Evolutionary conservation across 2,329 filamentous ascomycete genomes (phyloP).

Genomic region (Pseudogymnoascus sp.): DNA sequence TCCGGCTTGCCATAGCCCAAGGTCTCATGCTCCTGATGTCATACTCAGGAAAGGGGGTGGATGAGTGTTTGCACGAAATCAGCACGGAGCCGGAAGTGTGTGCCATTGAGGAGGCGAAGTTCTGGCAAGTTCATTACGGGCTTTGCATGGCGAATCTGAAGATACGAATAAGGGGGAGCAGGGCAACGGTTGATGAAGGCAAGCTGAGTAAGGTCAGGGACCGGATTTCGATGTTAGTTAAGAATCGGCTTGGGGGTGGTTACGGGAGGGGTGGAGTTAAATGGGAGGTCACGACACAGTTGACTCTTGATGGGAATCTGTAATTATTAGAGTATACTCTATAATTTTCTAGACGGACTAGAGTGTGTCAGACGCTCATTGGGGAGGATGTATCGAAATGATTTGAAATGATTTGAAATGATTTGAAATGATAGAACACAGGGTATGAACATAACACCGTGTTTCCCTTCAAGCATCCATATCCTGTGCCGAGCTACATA

Average conservation of each 20-base stretch:
- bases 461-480: background rate
- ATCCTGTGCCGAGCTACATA: background rate
- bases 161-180: conserved; percentile 55
- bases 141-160: conserved; percentile 93
- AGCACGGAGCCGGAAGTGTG: conserved; percentile 68
- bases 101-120: conserved; percentile 79
- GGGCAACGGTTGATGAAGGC: conserved; percentile 56
- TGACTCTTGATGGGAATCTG: conserved; percentile 30
- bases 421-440: conserved; percentile 6
- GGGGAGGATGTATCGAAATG: background rate
- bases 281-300: conserved; percentile 91
- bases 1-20: conserved; percentile 73
- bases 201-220: conserved; percentile 65
- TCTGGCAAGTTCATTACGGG: conserved; percentile 98
- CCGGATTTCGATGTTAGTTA: conserved; percentile 68
- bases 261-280: conserved; percentile 74
- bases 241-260: conserved; percentile 77
- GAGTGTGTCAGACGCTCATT: background rate
- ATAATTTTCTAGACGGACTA: background rate
- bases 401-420: conserved; percentile 7
- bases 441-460: conserved; percentile 3
- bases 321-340: conserved; percentile 3
- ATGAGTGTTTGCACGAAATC: conserved; percentile 73
- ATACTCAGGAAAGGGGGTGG: conserved; percentile 40
- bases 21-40: conserved; percentile 96